A percentile compares a stretch with the other conserved stretches of the same genome.
These are phyloP conservation scores for Neoconidiobolus thromboides DNA, from an alignment of 371 early-diverging fungal species.

Conservation along the genomic window DNA sequence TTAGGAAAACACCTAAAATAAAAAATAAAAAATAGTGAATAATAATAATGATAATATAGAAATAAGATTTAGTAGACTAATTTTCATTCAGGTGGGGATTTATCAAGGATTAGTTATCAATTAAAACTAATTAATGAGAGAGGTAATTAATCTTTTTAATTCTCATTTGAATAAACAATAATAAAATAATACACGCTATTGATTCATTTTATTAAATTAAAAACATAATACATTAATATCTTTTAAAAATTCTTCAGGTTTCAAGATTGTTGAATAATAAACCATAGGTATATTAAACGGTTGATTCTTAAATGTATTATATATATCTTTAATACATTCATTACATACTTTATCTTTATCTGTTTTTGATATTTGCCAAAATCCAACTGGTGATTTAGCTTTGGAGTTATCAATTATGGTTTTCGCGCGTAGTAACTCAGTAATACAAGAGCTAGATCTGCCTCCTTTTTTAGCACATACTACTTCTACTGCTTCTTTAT, in stretches of 20 bases:
- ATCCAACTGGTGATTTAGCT: too few relatives aligned
- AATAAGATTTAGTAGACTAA: too few relatives aligned
- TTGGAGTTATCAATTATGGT: not conserved
- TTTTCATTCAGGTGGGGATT: too few relatives aligned
- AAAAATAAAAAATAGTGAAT: too few relatives aligned
- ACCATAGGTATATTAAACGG: not conserved
- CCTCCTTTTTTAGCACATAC: conserved; percentile 1
- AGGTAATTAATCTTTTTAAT: too few relatives aligned
- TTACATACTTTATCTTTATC: not conserved
- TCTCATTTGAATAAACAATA: too few relatives aligned
- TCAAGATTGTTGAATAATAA: not conserved
- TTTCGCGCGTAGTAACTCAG: not conserved
- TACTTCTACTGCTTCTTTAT: not conserved
- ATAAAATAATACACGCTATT: too few relatives aligned
- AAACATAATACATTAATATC: not conserved
- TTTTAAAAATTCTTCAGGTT: not conserved
- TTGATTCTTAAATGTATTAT: not conserved
- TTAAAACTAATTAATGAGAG: too few relatives aligned
- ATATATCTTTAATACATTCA: not conserved
- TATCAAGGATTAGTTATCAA: too few relatives aligned
- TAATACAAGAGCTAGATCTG: not conserved
- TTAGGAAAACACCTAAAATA: too few relatives aligned
- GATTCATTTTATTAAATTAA: too few relatives aligned
- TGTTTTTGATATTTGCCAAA: not conserved
- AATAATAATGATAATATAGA: too few relatives aligned